Conservation (phyloP, 192 early-diverging fungal species). For the Rhizoclosmatium globosum region DNA sequence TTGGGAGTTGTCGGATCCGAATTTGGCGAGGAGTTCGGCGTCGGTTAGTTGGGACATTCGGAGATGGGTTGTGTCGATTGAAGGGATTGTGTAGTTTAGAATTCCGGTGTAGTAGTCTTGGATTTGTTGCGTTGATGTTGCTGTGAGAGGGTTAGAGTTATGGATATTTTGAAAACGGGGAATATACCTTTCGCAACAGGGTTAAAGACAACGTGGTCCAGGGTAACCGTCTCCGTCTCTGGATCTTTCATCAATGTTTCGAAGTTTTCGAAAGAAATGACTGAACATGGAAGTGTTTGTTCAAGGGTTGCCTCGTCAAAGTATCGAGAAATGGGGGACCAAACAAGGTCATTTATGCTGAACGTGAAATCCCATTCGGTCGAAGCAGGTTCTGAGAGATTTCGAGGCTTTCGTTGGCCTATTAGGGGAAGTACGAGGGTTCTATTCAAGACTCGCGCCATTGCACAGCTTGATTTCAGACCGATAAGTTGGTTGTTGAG, state of each 20-base stretch:
- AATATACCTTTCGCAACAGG: constrained; percentile 31
- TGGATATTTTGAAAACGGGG: too few species aligned
- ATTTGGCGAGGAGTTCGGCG: constrained; percentile 9
- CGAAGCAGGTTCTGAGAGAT: background rate
- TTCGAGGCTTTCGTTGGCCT: constrained; percentile 31
- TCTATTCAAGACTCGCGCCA: constrained; percentile 37
- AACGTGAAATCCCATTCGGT: constrained; percentile 35
- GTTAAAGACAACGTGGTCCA: constrained; percentile 40
- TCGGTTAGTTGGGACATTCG: constrained; percentile 31
- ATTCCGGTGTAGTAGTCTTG: constrained; percentile 42
- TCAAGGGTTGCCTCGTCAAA: constrained; percentile 33
- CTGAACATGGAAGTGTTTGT: constrained; percentile 14
- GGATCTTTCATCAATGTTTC: background rate
- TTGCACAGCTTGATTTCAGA: constrained; percentile 44
- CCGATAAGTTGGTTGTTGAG: constrained; percentile 53
- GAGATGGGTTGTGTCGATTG: background rate
- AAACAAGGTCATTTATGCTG: constrained; percentile 27
- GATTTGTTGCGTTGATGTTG: constrained; percentile 37
- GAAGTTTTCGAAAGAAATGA: constrained; percentile 20
- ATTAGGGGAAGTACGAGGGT: constrained; percentile 45
- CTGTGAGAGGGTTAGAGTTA: background rate
- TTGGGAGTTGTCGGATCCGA: background rate
- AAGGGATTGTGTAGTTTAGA: constrained; percentile 25
- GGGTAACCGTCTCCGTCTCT: background rate
- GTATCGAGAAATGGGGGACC: constrained; percentile 40